Conservation (phyloP, 192 early-diverging fungal species). For the Coemansia sp. region DNA sequence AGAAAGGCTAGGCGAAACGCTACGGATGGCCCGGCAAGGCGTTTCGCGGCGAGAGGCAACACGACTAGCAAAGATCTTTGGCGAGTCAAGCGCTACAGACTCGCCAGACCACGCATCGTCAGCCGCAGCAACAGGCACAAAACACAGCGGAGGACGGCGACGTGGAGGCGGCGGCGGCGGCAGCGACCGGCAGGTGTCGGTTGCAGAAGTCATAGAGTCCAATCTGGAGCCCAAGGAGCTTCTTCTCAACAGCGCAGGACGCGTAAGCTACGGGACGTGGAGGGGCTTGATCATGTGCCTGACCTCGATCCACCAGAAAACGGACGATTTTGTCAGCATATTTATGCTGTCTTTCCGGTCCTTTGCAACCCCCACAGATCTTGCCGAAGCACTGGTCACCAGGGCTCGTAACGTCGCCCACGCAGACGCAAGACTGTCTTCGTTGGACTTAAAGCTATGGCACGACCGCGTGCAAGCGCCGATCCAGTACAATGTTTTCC, state of each 20-base stretch:
- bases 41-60: conserved; percentile 19
- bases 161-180: too few relatives aligned
- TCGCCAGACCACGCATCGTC: neutral
- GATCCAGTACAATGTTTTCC: conserved; percentile 72
- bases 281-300: conserved; percentile 39
- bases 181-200: neutral
- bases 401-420: conserved; percentile 60
- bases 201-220: neutral
- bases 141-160: neutral
- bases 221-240: conserved; percentile 15
- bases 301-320: conserved; percentile 51
- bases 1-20: conserved; percentile 24
- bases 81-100: conserved; percentile 10
- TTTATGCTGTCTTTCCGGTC: conserved; percentile 88
- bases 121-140: neutral
- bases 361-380: conserved; percentile 69
- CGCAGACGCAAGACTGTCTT: neutral
- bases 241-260: conserved; percentile 46
- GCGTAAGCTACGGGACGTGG: conserved; percentile 54
- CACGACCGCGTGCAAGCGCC: conserved; percentile 59
- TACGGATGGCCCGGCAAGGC: conserved; percentile 14
- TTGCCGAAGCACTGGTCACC: conserved; percentile 62
- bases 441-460: conserved; percentile 62
- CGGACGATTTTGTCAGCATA: conserved; percentile 58
- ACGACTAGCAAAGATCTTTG: conserved; percentile 34